Base-by-base conservation (phyloP, 805 yeast species). In the Zygosaccharomyces pseudorouxii region DNA sequence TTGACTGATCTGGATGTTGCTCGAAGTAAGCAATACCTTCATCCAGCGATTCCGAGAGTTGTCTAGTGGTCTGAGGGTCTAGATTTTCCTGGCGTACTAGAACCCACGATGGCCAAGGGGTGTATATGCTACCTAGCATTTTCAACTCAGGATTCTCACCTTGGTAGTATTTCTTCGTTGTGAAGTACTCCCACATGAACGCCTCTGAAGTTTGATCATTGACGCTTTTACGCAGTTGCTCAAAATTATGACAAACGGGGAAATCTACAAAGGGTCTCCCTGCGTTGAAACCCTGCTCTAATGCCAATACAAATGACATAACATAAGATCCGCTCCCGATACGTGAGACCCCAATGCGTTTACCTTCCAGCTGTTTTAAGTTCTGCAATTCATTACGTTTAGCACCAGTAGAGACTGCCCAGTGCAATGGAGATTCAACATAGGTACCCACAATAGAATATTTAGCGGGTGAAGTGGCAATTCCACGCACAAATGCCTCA, bases 31-130 rank as follows among this genome's bases (percentile, higher is more conserved):
- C 70, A 46, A 89, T 75, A 12, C 97, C 97, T 48, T 76, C 67
- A 59, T 81, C 77, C 33, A 89, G 70, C 1, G 82, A 82, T 2
- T 63, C 57, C 42, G 81, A 54, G 51, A 89, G 83, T 2, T 56
- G 57, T 3, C 50, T 47, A 37, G 75, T 62, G 56, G n/a, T 60
- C 57, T 5, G 62, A 65, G 30, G 73, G 55, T 4, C 22, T 8
- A 75, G 55, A n/a, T 69, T 71, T 12, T 69, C 60, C 46, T 75
- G 67, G 4, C 80, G 80, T 18, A 81, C 79, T 42, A 89, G 75
- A 12, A 88, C 90, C 97, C 97, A 89, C 2, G 95, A 86, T 9
- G 97, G 92, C 97, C 97, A 89, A 16, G 97, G 97, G 0, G 97
- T 89, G 68, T 85, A 86, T 49, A 89, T 89, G 55, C 86, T 87